A percentile compares a stretch with the other conserved stretches of the same genome.
Evolutionary conservation across 192 early-diverging fungal genomes (phyloP).

Genomic region (Dissophora globulifera): DNA sequence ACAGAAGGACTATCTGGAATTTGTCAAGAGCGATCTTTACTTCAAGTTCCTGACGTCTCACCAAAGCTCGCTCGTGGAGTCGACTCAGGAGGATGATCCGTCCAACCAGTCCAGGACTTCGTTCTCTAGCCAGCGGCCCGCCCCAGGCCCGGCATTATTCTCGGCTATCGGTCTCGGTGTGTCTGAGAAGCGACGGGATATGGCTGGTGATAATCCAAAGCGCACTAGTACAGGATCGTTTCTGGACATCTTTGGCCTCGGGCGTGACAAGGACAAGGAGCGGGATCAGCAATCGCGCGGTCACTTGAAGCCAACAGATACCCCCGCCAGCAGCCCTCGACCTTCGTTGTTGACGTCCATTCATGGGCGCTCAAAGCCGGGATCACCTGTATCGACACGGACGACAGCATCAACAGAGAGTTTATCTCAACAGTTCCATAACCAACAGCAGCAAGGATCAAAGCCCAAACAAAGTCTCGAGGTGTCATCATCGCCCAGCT

Average conservation of each 20-base stretch:
- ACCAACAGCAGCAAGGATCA: conserved; percentile 1
- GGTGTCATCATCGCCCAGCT: neutral
- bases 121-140: conserved; percentile 1
- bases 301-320: conserved; percentile 11
- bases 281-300: neutral
- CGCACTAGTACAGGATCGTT: conserved; percentile 47
- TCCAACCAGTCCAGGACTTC: neutral
- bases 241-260: conserved; percentile 44
- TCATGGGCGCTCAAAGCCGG: conserved; percentile 13
- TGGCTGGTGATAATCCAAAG: conserved; percentile 17
- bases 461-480: conserved; percentile 27
- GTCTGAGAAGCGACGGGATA: neutral
- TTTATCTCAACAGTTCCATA: neutral
- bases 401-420: conserved; percentile 5
- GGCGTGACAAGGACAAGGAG: conserved; percentile 42
- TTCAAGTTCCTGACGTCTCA: conserved; percentile 69
- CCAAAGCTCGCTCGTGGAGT: conserved; percentile 48
- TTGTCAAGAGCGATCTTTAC: conserved; percentile 71
- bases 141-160: conserved; percentile 12
- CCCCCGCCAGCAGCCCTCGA: conserved; percentile 11
- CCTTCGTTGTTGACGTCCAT: conserved; percentile 18
- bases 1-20: conserved; percentile 65
- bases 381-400: conserved; percentile 23
- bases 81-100: conserved; percentile 13
- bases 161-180: conserved; percentile 20